Evolutionary conservation across 169 alveolate species (phyloP).

Genomic region (Babesia bigemina): DNA sequence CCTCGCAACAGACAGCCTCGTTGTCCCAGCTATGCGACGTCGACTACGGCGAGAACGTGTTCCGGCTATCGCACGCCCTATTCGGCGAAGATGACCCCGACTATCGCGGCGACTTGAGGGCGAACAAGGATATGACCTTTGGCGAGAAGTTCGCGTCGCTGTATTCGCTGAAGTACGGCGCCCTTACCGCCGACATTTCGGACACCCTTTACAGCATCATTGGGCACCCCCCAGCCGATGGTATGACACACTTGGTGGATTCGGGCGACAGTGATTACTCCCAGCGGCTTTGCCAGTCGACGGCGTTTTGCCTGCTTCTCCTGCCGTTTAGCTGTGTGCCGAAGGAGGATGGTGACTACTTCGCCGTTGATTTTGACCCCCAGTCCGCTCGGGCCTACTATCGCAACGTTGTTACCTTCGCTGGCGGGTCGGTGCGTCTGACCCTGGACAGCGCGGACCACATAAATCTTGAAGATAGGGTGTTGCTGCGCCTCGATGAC

Average conservation of each 20-base stretch:
- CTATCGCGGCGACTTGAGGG: constrained; percentile 15
- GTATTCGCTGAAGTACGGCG: not conserved
- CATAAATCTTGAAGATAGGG: constrained; percentile 12
- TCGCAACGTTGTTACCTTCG: constrained; percentile 8
- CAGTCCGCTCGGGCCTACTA: constrained; percentile 2
- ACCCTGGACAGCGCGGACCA: constrained; percentile 11
- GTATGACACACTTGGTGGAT: too few relatives aligned
- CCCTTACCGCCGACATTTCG: not conserved
- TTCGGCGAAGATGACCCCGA: constrained; percentile 23
- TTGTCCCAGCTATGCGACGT: constrained; percentile 1
- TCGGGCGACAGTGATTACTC: not conserved
- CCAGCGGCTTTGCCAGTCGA: not conserved
- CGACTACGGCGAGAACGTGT: constrained; percentile 1
- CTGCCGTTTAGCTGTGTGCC: constrained; percentile 3
- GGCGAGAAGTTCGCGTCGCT: constrained; percentile 3
- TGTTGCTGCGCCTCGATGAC: constrained; percentile 8
- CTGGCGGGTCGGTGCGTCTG: not conserved
- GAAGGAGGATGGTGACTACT: constrained; percentile 5
- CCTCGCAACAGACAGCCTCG: not conserved
- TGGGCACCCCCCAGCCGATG: not conserved
- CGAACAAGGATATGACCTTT: not conserved
- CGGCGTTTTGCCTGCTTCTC: constrained; percentile 20
- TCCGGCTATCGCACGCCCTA: constrained; percentile 1
- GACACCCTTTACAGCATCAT: not conserved
- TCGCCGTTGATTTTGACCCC: constrained; percentile 23